Evolutionary conservation across 768 basidiomycete species (phyloP).

Genomic region (Lentinula edodes): DNA sequence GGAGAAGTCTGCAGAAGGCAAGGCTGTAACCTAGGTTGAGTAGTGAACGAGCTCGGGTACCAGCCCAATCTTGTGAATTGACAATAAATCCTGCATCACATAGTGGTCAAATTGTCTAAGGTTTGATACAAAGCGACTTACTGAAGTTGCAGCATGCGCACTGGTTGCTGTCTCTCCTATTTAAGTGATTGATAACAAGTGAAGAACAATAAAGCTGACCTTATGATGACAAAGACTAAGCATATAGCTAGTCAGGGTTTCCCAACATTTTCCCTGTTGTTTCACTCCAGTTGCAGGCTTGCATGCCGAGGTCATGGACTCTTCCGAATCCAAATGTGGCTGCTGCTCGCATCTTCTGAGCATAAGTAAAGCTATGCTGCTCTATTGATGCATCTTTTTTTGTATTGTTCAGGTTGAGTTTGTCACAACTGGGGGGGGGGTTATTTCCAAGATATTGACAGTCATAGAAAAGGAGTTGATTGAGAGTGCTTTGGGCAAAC

Average conservation of each 20-base stretch:
- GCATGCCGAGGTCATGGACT: constrained; percentile 5
- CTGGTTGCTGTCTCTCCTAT: constrained; percentile 11
- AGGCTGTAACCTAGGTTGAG: not conserved
- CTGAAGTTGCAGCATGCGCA: constrained; percentile 12
- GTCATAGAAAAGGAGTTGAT: too few relatives aligned
- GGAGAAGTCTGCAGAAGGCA: constrained; percentile 13
- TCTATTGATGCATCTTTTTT: not conserved
- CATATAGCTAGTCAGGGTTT: constrained; percentile 18
- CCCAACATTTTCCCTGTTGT: constrained; percentile 3
- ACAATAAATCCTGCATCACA: not conserved
- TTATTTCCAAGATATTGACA: too few relatives aligned
- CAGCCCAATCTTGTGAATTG: not conserved
- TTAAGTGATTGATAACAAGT: not conserved
- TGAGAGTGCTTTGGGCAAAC: too few relatives aligned
- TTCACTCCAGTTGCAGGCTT: constrained; percentile 13
- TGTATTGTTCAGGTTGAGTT: constrained; percentile 6
- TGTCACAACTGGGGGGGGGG: constrained; percentile 9
- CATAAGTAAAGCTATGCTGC: constrained; percentile 7
- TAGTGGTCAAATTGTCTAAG: not conserved
- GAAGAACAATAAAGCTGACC: not conserved
- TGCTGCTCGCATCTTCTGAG: not conserved
- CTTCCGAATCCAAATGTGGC: constrained; percentile 3
- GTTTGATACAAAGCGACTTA: not conserved
- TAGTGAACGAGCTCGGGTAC: not conserved
- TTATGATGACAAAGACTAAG: constrained; percentile 9